Evolutionary conservation across 2,329 filamentous ascomycete species (phyloP).

Genomic region (Alternaria viburni): DNA sequence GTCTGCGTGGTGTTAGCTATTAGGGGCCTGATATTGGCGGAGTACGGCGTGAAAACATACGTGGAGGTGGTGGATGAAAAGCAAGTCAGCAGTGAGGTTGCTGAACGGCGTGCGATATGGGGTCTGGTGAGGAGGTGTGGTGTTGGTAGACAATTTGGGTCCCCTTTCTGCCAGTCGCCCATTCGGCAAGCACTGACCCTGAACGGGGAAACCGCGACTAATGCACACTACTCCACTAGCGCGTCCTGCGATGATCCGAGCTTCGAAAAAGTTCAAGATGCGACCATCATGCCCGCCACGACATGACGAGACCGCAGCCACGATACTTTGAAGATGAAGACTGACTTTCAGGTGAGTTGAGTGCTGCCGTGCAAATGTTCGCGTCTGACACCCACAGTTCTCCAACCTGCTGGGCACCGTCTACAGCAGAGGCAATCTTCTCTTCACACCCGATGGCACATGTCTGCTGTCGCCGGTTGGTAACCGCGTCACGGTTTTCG

Average conservation of each 20-base stretch:
- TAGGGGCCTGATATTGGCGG: neutral
- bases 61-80: neutral
- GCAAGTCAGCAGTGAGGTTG: slow-evolving; percentile 4
- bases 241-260: slow-evolving; percentile 11
- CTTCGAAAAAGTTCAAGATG: slow-evolving; percentile 45
- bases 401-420: slow-evolving; percentile 98
- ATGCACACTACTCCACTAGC: slow-evolving; percentile 24
- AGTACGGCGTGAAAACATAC: slow-evolving; percentile 4
- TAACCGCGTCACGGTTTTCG: slow-evolving; percentile 94
- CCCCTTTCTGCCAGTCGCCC: slow-evolving; percentile 49
- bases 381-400: slow-evolving; percentile 70
- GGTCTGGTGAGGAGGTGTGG: slow-evolving; percentile 25
- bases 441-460: slow-evolving; percentile 95
- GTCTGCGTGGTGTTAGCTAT: slow-evolving; percentile 31
- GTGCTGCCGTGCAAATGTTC: neutral
- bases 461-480: slow-evolving; percentile 95
- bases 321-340: slow-evolving; percentile 76
- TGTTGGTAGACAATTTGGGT: slow-evolving; percentile 42
- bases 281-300: slow-evolving; percentile 25
- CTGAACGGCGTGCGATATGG: slow-evolving; percentile 12
- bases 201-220: slow-evolving; percentile 44
- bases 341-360: slow-evolving; percentile 84
- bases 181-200: slow-evolving; percentile 48
- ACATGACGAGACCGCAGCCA: slow-evolving; percentile 17
- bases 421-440: slow-evolving; percentile 95